Evolutionary conservation across 805 yeast genomes (phyloP), one percentile per base, ranked within the genome.

Genomic region (Metschnikowia proteae): DNA sequence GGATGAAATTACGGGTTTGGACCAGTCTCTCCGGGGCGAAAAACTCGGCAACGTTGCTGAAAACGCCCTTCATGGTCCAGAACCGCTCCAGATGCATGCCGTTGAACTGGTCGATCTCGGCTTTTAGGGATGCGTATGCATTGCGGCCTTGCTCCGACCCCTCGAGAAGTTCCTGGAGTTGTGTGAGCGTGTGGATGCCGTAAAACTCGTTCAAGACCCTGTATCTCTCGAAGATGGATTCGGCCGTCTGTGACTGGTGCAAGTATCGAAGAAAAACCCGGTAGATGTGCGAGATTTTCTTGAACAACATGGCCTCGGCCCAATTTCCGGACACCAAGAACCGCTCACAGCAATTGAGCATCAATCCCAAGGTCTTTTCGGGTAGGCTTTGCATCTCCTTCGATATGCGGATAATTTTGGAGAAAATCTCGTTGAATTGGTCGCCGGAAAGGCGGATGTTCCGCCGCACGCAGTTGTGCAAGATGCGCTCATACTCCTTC

Each of bases 21-120:
- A 67, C 51, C 10, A 54, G 48, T 32, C 60, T 55, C 35, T 66
- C 73, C 10, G 74, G 74, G 10, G 53, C 47, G 49, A 70, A 70
- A 31, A 68, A 63, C 33, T 47, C 60, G 7, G 70, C 66, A 6
- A 59, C 57, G 30, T 59, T 53, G 22, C 50, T 48, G 25, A 67
- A 49, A n/a, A 61, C 48, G 9, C 43, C 46, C 8, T 48, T 55
- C 6, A 52, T 37, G 11, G 55, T 41, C 55, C 55, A 51, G 3
- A 6, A 17, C 22, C 45, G 50, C 22, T 32, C 26, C 29, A 50
- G 50, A 22, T 38, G 37, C 42, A 49, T 28, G 29, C 11, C 29
- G 27, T 29, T 37, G 43, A 55, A 62, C 34, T 55, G 60, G 10
- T 43, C 53, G 32, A 62, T 49, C 38, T 61, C 63, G 25, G 41